phyloP scores from a whole-genome alignment of 495 filamentous ascomycete genomes.

The Annulohypoxylon maeteangense region DNA sequence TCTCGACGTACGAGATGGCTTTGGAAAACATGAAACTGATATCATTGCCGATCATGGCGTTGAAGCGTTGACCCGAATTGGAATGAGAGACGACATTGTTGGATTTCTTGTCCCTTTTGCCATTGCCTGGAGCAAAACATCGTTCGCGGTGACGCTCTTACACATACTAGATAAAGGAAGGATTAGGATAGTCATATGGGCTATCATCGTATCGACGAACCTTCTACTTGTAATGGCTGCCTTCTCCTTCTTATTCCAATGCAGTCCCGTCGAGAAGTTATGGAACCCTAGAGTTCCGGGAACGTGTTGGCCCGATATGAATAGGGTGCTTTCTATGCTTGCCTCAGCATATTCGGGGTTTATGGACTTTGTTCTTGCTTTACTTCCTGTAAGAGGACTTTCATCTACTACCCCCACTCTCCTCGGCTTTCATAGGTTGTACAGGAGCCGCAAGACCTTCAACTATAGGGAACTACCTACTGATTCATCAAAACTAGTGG shows the following conservation, averaged over 20 bases:
- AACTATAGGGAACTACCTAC: neutral
- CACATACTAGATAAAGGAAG: constrained; percentile 36
- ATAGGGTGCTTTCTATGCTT: constrained; percentile 15
- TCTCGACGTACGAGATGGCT: constrained; percentile 5
- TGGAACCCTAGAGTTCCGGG: constrained; percentile 34
- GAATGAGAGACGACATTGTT: constrained; percentile 7
- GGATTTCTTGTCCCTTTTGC: constrained; percentile 10
- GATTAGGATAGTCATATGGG: constrained; percentile 33
- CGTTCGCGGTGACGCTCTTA: constrained; percentile 46
- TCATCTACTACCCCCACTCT: neutral
- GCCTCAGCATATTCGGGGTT: constrained; percentile 33
- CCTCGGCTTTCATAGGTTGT: neutral
- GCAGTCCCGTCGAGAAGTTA: constrained; percentile 43
- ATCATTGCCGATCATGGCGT: constrained; percentile 9
- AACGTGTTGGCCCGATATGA: constrained; percentile 33
- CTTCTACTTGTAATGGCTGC: constrained; percentile 35
- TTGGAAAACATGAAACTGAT: constrained; percentile 3
- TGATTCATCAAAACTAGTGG: constrained; percentile 20
- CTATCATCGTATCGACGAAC: constrained; percentile 45
- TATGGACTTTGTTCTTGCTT: constrained; percentile 36
- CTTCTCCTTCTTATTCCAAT: constrained; percentile 42
- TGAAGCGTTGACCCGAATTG: neutral
- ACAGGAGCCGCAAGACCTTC: neutral
- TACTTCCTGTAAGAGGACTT: constrained; percentile 21
- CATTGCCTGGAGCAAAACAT: constrained; percentile 28